Base-by-base conservation (phyloP, 2,329 filamentous ascomycete species). In the Alternaria angustiovoidea region DNA sequence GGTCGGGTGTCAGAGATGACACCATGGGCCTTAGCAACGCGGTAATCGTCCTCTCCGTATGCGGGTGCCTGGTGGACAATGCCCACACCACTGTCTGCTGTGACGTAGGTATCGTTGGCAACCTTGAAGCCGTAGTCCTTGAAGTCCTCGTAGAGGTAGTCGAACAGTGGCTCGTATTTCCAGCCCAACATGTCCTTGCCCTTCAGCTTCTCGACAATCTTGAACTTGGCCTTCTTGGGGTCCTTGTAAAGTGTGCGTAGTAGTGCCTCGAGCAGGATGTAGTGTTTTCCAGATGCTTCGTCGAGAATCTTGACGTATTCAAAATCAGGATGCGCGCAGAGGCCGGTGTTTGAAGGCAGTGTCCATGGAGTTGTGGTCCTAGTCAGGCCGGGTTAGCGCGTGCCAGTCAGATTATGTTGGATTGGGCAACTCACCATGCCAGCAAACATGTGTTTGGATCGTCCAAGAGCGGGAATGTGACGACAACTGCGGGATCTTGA, bases 1-100 rank as follows among this genome's bases (percentile, higher is more conserved):
- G 88, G 84, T 54, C 92, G 88, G 59, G 87, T 86, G 67, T 93
- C 90, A 63, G 80, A 90, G 74, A 97, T 90, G 69, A 96, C 86
- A 42, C 93, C 94, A 46, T 88, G 84, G 58, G 90, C 88, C 62
- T 93, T 79, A 8, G 91, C 92, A 60, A 95, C 88, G 67, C 89
- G 90, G 83, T 96, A 97, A 89, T 98, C 94, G 66, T 97, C 94
- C 80, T 97, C 92, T 86, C 94, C 94, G 75, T 94, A 97, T 1
- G 93, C 93, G 2, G 94, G 94, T 5, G 94, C 87, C 79, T 97
- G 93, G 79, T 98, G 94, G 44, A 98, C 94, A 64, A 98, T 91
- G 74, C 94, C 94, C 34, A 93, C 92, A 88, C 94, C 94, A 72
- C 92, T 93, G 61, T 95, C 93, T 30, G 91, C 88, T 26, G 92